These are phyloP conservation scores for Cryptosporidium felis DNA, from an alignment of 169 alveolate species.

Conservation along the genomic window DNA sequence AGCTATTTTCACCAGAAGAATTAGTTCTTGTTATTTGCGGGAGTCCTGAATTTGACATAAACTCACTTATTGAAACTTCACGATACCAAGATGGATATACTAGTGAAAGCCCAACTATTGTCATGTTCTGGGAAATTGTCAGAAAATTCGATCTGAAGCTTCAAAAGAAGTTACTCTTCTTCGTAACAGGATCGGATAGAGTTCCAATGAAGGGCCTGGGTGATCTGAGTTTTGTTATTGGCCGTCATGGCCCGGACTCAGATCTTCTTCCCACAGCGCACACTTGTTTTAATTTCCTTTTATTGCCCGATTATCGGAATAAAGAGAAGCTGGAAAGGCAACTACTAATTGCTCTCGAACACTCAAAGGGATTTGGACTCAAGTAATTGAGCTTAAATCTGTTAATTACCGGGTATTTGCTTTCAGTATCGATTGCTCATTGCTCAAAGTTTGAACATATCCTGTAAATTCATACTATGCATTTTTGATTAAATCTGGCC, in stretches of 20 bases:
- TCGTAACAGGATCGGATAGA: conserved; percentile 86
- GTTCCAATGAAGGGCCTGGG: conserved; percentile 83
- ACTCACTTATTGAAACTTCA: conserved; percentile 80
- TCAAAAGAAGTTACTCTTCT: conserved; percentile 80
- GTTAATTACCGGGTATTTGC: no score
- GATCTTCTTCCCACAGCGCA: conserved; percentile 90
- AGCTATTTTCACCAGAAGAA: conserved; percentile 83
- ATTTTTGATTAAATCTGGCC: no score
- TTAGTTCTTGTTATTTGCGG: conserved; percentile 87
- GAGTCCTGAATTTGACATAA: conserved; percentile 80
- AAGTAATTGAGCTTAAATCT: conserved; percentile 56
- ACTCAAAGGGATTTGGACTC: conserved; percentile 91
- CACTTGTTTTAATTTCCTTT: conserved; percentile 91
- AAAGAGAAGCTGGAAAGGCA: conserved; percentile 81
- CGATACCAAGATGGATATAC: conserved; percentile 84
- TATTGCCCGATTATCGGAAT: conserved; percentile 86
- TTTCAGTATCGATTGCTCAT: no score
- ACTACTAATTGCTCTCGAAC: conserved; percentile 83
- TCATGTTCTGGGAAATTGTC: conserved; percentile 83
- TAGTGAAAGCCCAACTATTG: conserved; percentile 74
- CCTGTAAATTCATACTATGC: no score
- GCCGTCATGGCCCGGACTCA: conserved; percentile 82
- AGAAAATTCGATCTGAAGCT: conserved; percentile 76
- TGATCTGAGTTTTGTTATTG: conserved; percentile 78
- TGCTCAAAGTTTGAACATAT: no score